Base-by-base conservation (phyloP, 371 early-diverging fungal species). In the Apophysomyces elegans region DNA sequence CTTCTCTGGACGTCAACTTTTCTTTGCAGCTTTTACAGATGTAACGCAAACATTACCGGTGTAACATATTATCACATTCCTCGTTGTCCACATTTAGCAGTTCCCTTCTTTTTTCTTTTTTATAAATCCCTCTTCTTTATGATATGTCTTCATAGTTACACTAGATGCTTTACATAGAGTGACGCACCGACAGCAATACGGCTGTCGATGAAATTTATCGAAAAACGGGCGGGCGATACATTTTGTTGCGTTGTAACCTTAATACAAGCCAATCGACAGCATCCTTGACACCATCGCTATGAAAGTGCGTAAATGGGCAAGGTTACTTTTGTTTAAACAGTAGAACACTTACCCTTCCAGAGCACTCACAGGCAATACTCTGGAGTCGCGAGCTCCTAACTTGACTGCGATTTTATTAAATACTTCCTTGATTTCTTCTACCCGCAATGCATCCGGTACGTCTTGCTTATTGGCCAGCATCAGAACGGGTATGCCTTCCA, bases 391-490 rank as follows among this genome's bases (percentile, higher is more conserved):
- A 21, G 89, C 87, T 8, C 89, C 96, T 8, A 98, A 76, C 46
- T 83, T 84, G 16, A 90, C 80, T 8, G 96, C 96, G 67, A 97
- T 90, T 57, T 85, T 86, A 73, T 96, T 97, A 65, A 98, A 93
- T 26, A 92, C 83, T 65, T 97, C 96, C 72, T 97, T 96, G 66
- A 96, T 87, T 54, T 92, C 86, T 37, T 94, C 94, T n/a, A 96
- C 84, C 21, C 81, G 76, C 59, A 92, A 67, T 0, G 95, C 90
- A 6, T 86, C 84, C n/a, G 78, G 71, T 35, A 86, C 69, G 75
- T 98, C 99, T 74, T 94, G 92, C 69, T 98, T 98, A 77, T 96
- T 98, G 7, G 96, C 96, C 66, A 97, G 73, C 88, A 98, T 94
- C 50, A 97, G 73, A 7, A 98, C 79, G 5, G 99, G 99, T 7